Evolutionary conservation across 2,329 filamentous ascomycete species (phyloP), one percentile per base, ranked within the genome.

Genomic region (Epichloe sibirici): DNA sequence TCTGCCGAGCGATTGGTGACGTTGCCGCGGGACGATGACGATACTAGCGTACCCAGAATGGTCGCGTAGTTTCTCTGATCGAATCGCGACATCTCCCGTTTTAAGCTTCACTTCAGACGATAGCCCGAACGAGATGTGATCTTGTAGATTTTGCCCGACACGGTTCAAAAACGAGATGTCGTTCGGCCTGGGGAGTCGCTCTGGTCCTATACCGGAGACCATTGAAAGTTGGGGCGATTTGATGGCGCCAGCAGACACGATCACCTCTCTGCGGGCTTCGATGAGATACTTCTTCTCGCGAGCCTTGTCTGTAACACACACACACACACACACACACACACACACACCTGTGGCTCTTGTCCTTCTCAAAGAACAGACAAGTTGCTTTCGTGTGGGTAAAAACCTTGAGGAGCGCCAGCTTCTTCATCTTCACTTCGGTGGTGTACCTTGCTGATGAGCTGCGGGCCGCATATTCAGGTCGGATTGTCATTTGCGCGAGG

Each of bases 11-110:
- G 17, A 42, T 77, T 65, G 0, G 67, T 71, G 2, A 77, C 61
- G 45, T 63, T 74, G 4, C 75, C 75, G 0, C 70, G 68, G 0
- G 72, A 75, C 0, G 66, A 54, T 3, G 72, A 69, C 0, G 71
- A 65, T 2, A 71, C 62, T 0, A 77, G 59, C 0, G 65, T 66
- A 2, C 56, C 58, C 31, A 57, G 53, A 1, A 62, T 55, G 23
- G 57, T 59, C 9, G 59, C 57, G 25, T 63, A 63, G 34, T 59
- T 55, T 45, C 56, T 59, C 28, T 56, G 58, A 48, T 55, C 40
- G 6, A 56, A 47, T 21, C 9, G 23, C 35, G 31, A 23, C 45
- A 35, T 47, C 23, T n/a, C 12, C 45, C 23, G 45, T 47, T 15
- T 47, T 23, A 15, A 47, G 25, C 9, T 21, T 25, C n/a, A 47